Base-by-base conservation (phyloP, 2,329 filamentous ascomycete species). In the Phoma sp. region DNA sequence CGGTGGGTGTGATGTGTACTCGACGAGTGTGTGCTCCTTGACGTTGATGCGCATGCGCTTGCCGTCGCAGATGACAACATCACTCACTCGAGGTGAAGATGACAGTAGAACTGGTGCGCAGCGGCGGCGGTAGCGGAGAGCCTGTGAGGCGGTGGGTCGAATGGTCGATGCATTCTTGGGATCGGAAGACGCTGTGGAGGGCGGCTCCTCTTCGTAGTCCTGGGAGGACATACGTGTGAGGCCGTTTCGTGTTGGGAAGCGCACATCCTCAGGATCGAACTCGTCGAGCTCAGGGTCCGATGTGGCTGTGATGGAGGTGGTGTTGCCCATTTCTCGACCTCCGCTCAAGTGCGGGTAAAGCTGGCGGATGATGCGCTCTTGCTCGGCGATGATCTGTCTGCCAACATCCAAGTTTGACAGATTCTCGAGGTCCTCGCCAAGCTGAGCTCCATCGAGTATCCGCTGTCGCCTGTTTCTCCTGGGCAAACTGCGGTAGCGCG, bases 361-460 rank as follows among this genome's bases (percentile, higher is more conserved):
- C 21, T 76, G 71, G 37, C 76, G 73, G 56, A 82, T 74, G 46
- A 81, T 77, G 14, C 75, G 76, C 62, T 81, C 78, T 55, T 81
- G 80, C 65, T 82, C 75, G 15, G 75, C 77, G 42, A 82, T 70
- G 37, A 81, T 66, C 29, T 71, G 65, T 14, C 76, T 70, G 25
- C 73, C 73, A 20, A 63, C 68, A 57, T 72, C 59, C 38, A 69
- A 25, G 57, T 54, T 65, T 42, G 63, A 62, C 26, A 73, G 52
- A 28, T 66, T 65, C 26, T 75, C 66, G 37, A 77, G 47, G 64
- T 72, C 67, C 49, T 67, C 65, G 29, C 55, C 61, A n/a, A 73
- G 53, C 7, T 65, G 65, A 7, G 60, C 53, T 14, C 64, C 64
- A 25, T 76, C 74, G 12, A 76, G 62, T n/a, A 71, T 38, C 15